Percentiles rank a stretch among this genome's conserved stretches.
phyloP scores from a whole-genome alignment of 2,329 filamentous ascomycete species.

The Fusarium miscanthi region DNA sequence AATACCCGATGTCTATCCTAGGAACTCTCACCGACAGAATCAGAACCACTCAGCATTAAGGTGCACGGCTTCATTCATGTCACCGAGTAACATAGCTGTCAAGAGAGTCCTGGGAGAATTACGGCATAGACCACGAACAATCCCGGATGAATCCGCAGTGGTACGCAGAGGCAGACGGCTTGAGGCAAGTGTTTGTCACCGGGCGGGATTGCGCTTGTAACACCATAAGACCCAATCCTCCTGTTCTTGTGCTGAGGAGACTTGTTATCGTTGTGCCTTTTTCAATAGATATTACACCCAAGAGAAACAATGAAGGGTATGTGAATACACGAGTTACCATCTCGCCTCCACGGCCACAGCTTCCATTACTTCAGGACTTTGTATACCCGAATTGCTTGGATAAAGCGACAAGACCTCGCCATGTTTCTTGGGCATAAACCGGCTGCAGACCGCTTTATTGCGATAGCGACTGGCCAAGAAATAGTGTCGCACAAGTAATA shows the following conservation, averaged over 20 bases:
- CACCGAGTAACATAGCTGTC: conserved; percentile 27
- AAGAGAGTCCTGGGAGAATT: conserved; percentile 31
- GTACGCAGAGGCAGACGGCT: conserved; percentile 29
- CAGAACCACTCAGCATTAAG: background rate
- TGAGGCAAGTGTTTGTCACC: conserved; percentile 42
- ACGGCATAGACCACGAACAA: conserved; percentile 28
- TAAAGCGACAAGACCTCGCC: background rate
- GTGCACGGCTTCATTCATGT: conserved; percentile 8
- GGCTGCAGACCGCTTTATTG: conserved; percentile 4
- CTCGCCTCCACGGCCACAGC: background rate
- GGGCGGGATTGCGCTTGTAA: conserved; percentile 28
- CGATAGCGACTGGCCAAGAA: conserved; percentile 8
- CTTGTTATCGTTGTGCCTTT: background rate
- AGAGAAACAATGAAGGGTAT: background rate
- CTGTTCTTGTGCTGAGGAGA: conserved; percentile 1
- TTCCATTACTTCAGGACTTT: background rate
- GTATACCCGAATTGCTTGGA: background rate
- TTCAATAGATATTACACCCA: background rate
- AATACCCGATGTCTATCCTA: background rate
- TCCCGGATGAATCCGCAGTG: conserved; percentile 29
- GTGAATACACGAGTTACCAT: background rate
- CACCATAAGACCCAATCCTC: conserved; percentile 9
- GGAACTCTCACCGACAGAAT: background rate
- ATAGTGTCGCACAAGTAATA: conserved; percentile 25
- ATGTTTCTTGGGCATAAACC: background rate